A percentile compares a stretch with the other conserved stretches of the same genome.
These are phyloP conservation scores for Gracilaria vermiculophylla DNA, from an alignment of 23 red algal species.

Conservation along the genomic window DNA sequence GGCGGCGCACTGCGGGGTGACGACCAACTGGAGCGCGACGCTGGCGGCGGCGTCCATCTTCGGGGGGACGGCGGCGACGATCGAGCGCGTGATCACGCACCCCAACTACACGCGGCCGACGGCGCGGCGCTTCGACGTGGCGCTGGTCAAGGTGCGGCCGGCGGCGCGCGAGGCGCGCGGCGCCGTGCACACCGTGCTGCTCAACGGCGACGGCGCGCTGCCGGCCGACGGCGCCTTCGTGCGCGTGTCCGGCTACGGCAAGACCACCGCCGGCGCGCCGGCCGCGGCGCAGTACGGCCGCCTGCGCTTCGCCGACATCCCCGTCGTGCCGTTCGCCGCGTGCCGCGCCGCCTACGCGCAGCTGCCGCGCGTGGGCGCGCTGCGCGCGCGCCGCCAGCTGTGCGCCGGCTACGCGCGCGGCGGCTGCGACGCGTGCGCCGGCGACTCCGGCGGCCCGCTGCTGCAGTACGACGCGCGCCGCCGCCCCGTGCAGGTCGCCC, in stretches of 20 bases:
- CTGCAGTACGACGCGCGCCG: conserved; percentile 19
- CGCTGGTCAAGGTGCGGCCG: not conserved
- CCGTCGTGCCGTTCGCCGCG: not conserved
- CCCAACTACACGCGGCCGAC: not conserved
- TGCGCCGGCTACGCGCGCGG: conserved; percentile 39
- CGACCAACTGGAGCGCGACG: not conserved
- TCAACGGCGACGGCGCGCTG: not conserved
- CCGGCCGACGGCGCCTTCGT: not conserved
- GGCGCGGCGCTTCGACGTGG: not conserved
- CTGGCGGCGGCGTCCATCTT: not conserved
- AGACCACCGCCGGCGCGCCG: not conserved
- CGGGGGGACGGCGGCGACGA: not conserved
- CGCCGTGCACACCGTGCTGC: not conserved
- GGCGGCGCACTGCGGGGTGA: conserved; percentile 68
- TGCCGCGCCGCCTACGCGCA: not conserved
- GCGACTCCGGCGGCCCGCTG: conserved; percentile 63
- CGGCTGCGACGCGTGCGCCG: conserved; percentile 59
- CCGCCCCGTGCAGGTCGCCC: conserved; percentile 33
- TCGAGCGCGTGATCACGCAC: not conserved
- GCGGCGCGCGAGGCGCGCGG: not conserved
- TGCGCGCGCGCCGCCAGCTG: conserved; percentile 3
- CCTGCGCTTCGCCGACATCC: conserved; percentile 29
- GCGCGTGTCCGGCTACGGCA: conserved; percentile 54
- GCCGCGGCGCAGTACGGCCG: not conserved
- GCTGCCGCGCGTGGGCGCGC: not conserved